Evolutionary conservation across 2,329 filamentous ascomycete species (phyloP).

Genomic region (Diplodia sapinea): DNA sequence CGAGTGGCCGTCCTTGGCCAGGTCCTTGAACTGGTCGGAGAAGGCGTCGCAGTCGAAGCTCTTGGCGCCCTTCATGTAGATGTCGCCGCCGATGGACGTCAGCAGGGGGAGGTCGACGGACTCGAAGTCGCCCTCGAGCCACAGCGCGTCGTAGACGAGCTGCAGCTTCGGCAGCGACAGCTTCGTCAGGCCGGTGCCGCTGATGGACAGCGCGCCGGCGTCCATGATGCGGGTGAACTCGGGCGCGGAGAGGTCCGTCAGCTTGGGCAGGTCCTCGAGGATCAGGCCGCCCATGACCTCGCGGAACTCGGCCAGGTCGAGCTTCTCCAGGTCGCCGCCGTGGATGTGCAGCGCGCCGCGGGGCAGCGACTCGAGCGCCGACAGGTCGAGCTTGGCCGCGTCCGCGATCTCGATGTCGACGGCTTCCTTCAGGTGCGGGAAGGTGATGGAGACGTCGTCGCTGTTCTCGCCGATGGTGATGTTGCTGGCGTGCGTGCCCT

Average conservation of each 20-base stretch:
- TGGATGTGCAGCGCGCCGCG: slow-evolving; percentile 19
- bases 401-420: slow-evolving; percentile 21
- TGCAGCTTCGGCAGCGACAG: slow-evolving; percentile 21
- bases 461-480: slow-evolving; percentile 18
- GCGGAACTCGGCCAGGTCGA: slow-evolving; percentile 1
- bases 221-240: slow-evolving; percentile 24
- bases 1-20: not conserved
- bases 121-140: slow-evolving; percentile 13
- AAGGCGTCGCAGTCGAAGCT: slow-evolving; percentile 11
- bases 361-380: not conserved
- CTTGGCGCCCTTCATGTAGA: slow-evolving; percentile 22
- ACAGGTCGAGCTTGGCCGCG: slow-evolving; percentile 3
- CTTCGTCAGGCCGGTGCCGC: slow-evolving; percentile 5
- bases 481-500: slow-evolving; percentile 11
- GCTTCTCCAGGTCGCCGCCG: not conserved
- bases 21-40: not conserved
- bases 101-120: slow-evolving; percentile 17
- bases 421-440: slow-evolving; percentile 18
- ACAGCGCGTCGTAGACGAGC: slow-evolving; percentile 7
- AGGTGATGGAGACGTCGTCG: slow-evolving; percentile 8
- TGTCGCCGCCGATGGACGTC: not conserved
- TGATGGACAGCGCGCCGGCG: slow-evolving; percentile 8
- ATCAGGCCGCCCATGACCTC: slow-evolving; percentile 11
- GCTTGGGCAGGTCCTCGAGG: slow-evolving; percentile 17
- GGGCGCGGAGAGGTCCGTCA: slow-evolving; percentile 2